Conservation (phyloP, 192 early-diverging fungal genomes). For the Umbelopsis ramanniana region DNA sequence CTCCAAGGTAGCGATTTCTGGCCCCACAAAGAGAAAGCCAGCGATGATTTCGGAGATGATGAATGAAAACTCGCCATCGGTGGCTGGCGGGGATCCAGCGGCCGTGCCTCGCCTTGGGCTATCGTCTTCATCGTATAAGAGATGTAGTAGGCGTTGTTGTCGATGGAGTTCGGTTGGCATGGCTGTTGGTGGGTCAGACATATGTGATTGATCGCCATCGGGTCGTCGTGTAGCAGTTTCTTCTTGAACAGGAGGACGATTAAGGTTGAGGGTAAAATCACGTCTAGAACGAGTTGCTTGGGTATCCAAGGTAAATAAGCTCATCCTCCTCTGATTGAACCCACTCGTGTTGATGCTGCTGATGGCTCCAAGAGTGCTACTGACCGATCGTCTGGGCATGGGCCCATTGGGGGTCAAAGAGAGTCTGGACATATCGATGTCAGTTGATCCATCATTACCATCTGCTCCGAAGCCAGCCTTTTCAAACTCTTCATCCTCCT, state of each 20-base stretch:
- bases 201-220: neutral
- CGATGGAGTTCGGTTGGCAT: neutral
- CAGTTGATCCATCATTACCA: neutral
- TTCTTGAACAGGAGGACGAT: neutral
- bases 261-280: neutral
- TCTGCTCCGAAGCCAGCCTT: neutral
- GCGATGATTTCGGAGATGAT: conserved; percentile 60
- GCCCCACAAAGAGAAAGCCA: conserved; percentile 65
- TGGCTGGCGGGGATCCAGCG: conserved; percentile 24
- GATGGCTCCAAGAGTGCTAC: conserved; percentile 9
- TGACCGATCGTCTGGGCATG: conserved; percentile 1
- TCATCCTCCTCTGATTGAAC: conserved; percentile 29
- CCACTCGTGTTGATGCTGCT: conserved; percentile 14
- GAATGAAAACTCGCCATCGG: conserved; percentile 37
- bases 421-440: neutral
- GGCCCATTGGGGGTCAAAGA: conserved; percentile 4
- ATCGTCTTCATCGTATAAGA: neutral
- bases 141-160: conserved; percentile 7
- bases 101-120: neutral
- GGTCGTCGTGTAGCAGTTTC: neutral
- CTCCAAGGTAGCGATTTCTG: conserved; percentile 63
- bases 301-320: conserved; percentile 45
- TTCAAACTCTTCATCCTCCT: conserved; percentile 18
- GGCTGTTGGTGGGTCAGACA: neutral
- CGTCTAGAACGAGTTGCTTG: conserved; percentile 10